Evolutionary conservation across 2,329 filamentous ascomycete genomes (phyloP), one percentile per base, ranked within the genome.

Genomic region (Aspergillus spinulosporus): DNA sequence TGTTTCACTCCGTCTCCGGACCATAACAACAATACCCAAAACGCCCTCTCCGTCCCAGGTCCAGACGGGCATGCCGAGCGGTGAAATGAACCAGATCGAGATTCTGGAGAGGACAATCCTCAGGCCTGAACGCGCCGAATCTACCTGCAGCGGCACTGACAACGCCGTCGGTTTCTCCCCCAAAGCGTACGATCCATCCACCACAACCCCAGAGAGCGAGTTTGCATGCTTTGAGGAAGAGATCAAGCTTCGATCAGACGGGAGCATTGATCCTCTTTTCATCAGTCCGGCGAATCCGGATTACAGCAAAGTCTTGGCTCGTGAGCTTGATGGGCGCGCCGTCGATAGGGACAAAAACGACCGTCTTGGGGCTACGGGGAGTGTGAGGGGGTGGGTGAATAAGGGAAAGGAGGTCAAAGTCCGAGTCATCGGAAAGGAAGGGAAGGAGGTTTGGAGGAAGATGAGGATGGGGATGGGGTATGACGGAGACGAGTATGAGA

Each of bases 121-220:
- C 26, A 15, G 26, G 15, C 51, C 51, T 29, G 56, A 54, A 44
- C 54, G 54, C n/a, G 54, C 54, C 12, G 54, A 57, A 28, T 49
- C 49, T 2, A 29, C 54, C 21, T 51, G 48, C 28, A 39, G 29
- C 37, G 54, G 54, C 14, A 75, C 73, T 0, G 72, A 72, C 50
- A 72, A 72, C 28, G 65, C 67, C 8, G 74, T 75, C 55, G 69
- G 70, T 49, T 67, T 72, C 28, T 66, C 65, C 7, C 60, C 71
- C 8, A 65, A 73, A 37, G 68, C 72, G 0, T 71, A 57, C 32
- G 54, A 57, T 26, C 54, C 66, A 3, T 64, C 74, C 26, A 62
- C 71, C 21, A 66, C 68, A 32, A 71, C 69, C 42, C 65, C 72
- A 3, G 64, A 70, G 39, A 62, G 73, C 55, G 73, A 76, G 47